A percentile compares a stretch with the other conserved stretches of the same genome.
Conservation (phyloP, 495 filamentous ascomycete species). For the Penicillium alfredii region DNA sequence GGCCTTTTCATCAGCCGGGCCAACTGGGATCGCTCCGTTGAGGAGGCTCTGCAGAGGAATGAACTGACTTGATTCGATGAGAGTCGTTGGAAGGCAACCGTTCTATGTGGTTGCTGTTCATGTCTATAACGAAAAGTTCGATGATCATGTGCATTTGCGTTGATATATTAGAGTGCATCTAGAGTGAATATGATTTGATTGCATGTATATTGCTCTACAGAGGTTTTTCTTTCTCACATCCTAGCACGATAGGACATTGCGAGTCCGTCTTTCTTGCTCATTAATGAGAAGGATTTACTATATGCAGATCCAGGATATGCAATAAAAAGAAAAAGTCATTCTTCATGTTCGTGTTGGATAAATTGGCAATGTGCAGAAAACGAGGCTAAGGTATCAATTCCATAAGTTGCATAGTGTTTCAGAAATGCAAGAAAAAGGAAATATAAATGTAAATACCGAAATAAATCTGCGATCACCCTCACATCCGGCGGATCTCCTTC, state of each 20-base stretch:
- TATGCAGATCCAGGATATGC: too few relatives aligned
- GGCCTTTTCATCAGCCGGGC: constrained; percentile 56
- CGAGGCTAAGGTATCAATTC: constrained; percentile 10
- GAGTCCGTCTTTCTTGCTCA: too few relatives aligned
- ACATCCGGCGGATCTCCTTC: constrained; percentile 85
- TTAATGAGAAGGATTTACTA: too few relatives aligned
- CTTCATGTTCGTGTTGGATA: too few relatives aligned
- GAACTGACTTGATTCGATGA: constrained; percentile 39
- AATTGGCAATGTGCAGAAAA: not conserved
- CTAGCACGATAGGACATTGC: too few relatives aligned
- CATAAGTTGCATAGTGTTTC: constrained; percentile 7
- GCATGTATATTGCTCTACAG: constrained; percentile 4
- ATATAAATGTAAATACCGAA: not conserved
- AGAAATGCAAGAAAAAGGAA: not conserved
- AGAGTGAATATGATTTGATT: constrained; percentile 2
- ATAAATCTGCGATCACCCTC: constrained; percentile 5
- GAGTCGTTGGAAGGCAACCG: not conserved
- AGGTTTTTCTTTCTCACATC: too few relatives aligned
- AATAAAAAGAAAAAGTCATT: too few relatives aligned
- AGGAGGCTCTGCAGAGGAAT: constrained; percentile 67
- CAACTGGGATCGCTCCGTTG: constrained; percentile 69
- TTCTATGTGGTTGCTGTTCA: too few relatives aligned
- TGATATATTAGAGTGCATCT: too few relatives aligned
- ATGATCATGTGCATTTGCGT: too few relatives aligned
- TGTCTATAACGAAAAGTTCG: too few relatives aligned